Percentiles rank a stretch among this genome's conserved stretches.
Conservation (phyloP, 2,329 filamentous ascomycete genomes). For the Plenodomus biglobosus region DNA sequence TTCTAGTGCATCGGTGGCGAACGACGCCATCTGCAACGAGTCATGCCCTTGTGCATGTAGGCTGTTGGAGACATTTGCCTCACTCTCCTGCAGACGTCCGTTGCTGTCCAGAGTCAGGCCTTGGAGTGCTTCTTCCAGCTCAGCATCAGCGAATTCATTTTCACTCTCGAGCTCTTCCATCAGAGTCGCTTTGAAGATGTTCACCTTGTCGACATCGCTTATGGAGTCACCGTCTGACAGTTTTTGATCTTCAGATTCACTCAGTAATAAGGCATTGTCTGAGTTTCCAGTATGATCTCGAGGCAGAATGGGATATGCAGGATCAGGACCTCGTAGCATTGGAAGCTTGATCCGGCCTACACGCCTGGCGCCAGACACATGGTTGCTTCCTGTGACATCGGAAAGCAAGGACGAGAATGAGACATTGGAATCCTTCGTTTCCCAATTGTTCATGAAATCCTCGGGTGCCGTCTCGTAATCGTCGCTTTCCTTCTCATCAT, state of each 20-base stretch:
- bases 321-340: slow-evolving; percentile 15
- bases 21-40: background rate
- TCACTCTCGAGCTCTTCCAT: background rate
- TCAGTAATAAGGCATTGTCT: background rate
- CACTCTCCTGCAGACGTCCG: background rate
- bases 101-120: slow-evolving; percentile 15
- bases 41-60: background rate
- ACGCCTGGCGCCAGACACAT: slow-evolving; percentile 1
- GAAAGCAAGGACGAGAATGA: slow-evolving; percentile 4
- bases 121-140: slow-evolving; percentile 28
- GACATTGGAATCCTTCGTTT: slow-evolving; percentile 20
- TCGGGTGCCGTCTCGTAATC: slow-evolving; percentile 42
- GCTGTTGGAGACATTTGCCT: background rate
- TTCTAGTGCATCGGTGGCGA: too few species aligned
- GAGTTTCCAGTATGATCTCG: background rate
- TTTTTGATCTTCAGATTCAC: background rate
- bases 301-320: slow-evolving; percentile 17
- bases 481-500: slow-evolving; percentile 28
- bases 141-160: slow-evolving; percentile 29
- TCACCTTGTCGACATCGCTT: background rate
- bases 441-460: slow-evolving; percentile 26
- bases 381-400: slow-evolving; percentile 3
- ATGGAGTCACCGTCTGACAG: background rate
- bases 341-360: slow-evolving; percentile 27
- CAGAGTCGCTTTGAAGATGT: background rate